Conservation (phyloP, 768 basidiomycete species). For the Mycena kentingensis region DNA sequence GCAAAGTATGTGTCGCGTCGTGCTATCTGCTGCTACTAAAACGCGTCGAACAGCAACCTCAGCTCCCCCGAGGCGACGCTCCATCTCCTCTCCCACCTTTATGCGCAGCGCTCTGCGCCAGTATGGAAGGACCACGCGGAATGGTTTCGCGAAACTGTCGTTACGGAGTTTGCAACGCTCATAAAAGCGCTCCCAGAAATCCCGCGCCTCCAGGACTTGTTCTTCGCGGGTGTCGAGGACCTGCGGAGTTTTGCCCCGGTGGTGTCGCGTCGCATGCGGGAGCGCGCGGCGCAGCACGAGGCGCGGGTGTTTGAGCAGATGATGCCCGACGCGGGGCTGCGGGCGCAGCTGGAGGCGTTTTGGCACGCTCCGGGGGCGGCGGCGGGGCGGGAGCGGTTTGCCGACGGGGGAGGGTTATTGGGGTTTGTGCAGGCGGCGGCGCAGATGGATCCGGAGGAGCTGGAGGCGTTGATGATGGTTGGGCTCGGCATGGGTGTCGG, state of each 20-base stretch:
- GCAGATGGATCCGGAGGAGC: constrained; percentile 55
- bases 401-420: constrained; percentile 64
- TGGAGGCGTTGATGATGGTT: constrained; percentile 60
- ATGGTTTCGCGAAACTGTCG: constrained; percentile 73
- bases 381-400: constrained; percentile 55
- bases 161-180: constrained; percentile 42
- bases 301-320: constrained; percentile 55
- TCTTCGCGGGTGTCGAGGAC: constrained; percentile 71
- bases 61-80: constrained; percentile 49
- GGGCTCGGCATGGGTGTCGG: constrained; percentile 42
- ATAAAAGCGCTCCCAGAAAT: constrained; percentile 38
- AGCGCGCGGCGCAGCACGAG: constrained; percentile 39
- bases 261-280: no score
- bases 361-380: constrained; percentile 62
- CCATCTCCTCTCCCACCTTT: constrained; percentile 86
- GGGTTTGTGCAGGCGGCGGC: constrained; percentile 60
- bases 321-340: constrained; percentile 52
- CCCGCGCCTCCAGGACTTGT: constrained; percentile 43
- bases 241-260: constrained; percentile 43
- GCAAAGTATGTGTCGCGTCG: no score
- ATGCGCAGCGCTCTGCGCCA: constrained; percentile 72
- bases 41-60: no score
- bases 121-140: constrained; percentile 79
- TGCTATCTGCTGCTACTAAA: no score
- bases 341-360: constrained; percentile 39